These are phyloP conservation scores for Clohesyomyces aquaticus DNA, from an alignment of 495 filamentous ascomycete species.

Conservation along the genomic window DNA sequence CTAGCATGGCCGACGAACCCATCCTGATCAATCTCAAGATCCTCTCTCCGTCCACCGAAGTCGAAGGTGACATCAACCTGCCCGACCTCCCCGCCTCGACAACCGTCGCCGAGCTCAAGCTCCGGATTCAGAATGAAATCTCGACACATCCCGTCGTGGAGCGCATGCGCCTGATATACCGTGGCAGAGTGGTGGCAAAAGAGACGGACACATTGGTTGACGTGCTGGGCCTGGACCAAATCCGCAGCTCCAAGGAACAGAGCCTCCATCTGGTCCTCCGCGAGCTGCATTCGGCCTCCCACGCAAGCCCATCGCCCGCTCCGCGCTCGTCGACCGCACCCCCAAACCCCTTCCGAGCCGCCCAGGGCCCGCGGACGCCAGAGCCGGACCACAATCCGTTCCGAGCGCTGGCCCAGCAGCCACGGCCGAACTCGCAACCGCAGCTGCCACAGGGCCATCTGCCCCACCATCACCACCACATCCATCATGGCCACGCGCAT, in stretches of 20 bases:
- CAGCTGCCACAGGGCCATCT: constrained; percentile 7
- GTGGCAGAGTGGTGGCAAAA: constrained; percentile 46
- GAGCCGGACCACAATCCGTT: constrained; percentile 37
- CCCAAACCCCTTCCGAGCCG: constrained; percentile 26
- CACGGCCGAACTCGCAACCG: constrained; percentile 21
- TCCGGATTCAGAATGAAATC: constrained; percentile 42
- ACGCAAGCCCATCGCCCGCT: constrained; percentile 20
- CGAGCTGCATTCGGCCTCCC: constrained; percentile 20
- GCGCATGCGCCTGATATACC: constrained; percentile 50
- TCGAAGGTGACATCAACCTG: constrained; percentile 38
- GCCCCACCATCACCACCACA: constrained; percentile 28
- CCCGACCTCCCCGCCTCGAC: constrained; percentile 33
- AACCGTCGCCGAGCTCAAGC: constrained; percentile 45
- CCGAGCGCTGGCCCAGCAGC: constrained; percentile 27
- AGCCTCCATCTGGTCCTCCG: constrained; percentile 42
- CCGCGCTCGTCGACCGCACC: constrained; percentile 33
- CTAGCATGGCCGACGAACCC: constrained; percentile 27
- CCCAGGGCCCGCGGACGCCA: constrained; percentile 1
- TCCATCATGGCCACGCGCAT: constrained; percentile 27
- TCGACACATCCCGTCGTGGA: constrained; percentile 44
- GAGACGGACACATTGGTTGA: constrained; percentile 46
- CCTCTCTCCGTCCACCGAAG: constrained; percentile 46
- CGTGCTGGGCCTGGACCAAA: constrained; percentile 43
- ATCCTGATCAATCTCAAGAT: constrained; percentile 41
- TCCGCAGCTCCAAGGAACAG: constrained; percentile 29